Percentiles rank a stretch among this genome's conserved stretches.
These are phyloP conservation scores for Dissophora ornata DNA, from an alignment of 192 early-diverging fungal genomes.

Conservation along the genomic window DNA sequence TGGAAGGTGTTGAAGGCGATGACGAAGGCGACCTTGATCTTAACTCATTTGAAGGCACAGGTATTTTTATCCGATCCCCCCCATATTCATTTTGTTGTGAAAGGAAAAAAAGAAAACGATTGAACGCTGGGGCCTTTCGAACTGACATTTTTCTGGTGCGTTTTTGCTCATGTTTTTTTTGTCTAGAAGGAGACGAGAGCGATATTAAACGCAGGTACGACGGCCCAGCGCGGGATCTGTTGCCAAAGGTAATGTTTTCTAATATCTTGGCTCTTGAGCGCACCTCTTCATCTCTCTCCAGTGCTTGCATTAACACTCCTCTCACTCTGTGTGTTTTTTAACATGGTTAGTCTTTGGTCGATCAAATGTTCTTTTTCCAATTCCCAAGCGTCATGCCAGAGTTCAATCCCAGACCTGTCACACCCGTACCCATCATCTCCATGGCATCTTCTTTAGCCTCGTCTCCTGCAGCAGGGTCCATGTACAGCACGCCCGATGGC, in stretches of 20 bases:
- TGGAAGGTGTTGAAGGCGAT: slow-evolving; percentile 4
- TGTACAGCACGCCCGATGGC: slow-evolving; percentile 21
- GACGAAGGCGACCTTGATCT: not conserved
- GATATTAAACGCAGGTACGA: slow-evolving; percentile 41
- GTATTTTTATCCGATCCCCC: not conserved
- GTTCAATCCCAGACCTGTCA: slow-evolving; percentile 57
- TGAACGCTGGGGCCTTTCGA: no score
- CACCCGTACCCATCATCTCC: slow-evolving; percentile 23
- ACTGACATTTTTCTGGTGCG: no score
- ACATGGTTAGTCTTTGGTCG: slow-evolving; percentile 11
- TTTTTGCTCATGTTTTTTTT: no score
- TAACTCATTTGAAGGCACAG: slow-evolving; percentile 23
- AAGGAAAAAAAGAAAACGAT: no score
- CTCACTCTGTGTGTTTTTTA: not conserved
- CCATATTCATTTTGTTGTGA: no score
- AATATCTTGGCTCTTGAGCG: not conserved
- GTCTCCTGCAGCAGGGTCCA: slow-evolving; percentile 17
- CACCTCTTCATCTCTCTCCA: not conserved
- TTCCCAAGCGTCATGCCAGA: slow-evolving; percentile 68
- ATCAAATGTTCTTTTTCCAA: slow-evolving; percentile 71
- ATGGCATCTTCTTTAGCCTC: slow-evolving; percentile 15
- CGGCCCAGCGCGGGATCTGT: slow-evolving; percentile 41
- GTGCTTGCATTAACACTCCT: not conserved
- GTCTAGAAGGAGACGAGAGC: slow-evolving; percentile 8
- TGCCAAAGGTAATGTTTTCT: slow-evolving; percentile 22